Evolutionary conservation across 202 grass and related monocot genomes (phyloP), one percentile per base, ranked within the genome.

Genomic region (Eragrostis tef): DNA sequence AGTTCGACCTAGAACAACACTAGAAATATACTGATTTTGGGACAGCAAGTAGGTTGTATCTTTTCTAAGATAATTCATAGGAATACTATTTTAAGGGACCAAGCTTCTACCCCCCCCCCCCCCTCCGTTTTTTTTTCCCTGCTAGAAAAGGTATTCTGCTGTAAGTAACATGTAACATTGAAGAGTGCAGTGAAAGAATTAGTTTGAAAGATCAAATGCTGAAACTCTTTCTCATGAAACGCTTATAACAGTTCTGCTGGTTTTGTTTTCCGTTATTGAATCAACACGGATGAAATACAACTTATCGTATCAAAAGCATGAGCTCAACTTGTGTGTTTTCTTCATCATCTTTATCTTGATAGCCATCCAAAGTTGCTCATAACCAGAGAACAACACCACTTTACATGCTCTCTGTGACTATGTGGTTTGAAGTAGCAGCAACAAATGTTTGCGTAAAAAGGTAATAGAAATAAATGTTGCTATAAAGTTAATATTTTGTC

Each of bases 351-450:
- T 14, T 73, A 83, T 79, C 21, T 56, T 83, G 59, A 31, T 73
- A 67, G 25, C 73, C 56, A 67, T 1, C 4, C 36, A 62, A 49
- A 52, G 25, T 44, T 26, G 21, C n/a, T 57, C 83, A 20, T 36
- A 71, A 58, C 6, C 52, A 48, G 48, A 78, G 17, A 79, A 71
- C 54, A 64, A 48, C n/a, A 67, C 43, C 66, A 48, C n/a, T 7
- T 78, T 43, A 20, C 42, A 74, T 67, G 73, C 57, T 71, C 4
- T 19, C 26, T 79, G 10, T 83, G 48, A 34, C 49, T 42, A 43
- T 78, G 52, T 67, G 73, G 10, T 24, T 64, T 60, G 70, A 81
- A 77, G 77, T 76, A 60, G 51, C 59, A 68, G 41, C 73, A 44
- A n/a, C n/a, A n/a, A n/a, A n/a, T n/a, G n/a, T n/a, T n/a, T n/a